Base-by-base conservation (phyloP, 768 basidiomycete species). In the Galerina marginata region DNA sequence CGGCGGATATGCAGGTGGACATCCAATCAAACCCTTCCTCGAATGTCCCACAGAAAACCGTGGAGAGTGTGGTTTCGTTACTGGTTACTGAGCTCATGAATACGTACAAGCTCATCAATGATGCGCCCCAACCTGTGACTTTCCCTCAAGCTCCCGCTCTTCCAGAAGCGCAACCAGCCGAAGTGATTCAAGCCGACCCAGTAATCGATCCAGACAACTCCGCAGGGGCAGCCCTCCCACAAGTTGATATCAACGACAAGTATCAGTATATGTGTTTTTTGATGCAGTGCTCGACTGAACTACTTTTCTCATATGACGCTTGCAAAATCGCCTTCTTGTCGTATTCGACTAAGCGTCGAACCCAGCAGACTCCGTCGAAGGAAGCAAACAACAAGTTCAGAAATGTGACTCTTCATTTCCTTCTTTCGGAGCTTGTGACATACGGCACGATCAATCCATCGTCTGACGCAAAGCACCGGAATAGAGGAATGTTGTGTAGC, bases 251-350 rank as follows among this genome's bases (percentile, higher is more conserved):
- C 25, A 73, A 76, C 46, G 79, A 81, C 62, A 77, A 75, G 33
- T 74, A 79, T 75, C 74, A 82, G 57, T 92, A 91, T 67, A 79
- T 84, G 14, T 91, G 89, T 68, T 94, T 96, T 82, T 76, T 94
- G 63, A 93, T 96, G 90, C 92, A 95, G 71, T 91, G 88, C 65
- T 79, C 98, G 47, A 93, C 95, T 2, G 97, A 99, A 75, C 79
- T 99, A 9, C 76, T 97, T 11, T 93, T 96, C 61, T 98, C 95
- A 11, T 99, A 99, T 67, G 90, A 95, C 65, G 74, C 87, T 6
- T 96, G 94, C 86, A 99, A 99, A 74, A 71, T 88, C 25, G 88
- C 91, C 5, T 94, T 99, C 74, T 72, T 97, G 54, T 89, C 92
- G 0, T 94, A 86, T 67, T 85, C 87, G 0, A 81, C 86, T 4